Base-by-base conservation (phyloP, 2,329 filamentous ascomycete species). In the Monosporascus cannonballus region DNA sequence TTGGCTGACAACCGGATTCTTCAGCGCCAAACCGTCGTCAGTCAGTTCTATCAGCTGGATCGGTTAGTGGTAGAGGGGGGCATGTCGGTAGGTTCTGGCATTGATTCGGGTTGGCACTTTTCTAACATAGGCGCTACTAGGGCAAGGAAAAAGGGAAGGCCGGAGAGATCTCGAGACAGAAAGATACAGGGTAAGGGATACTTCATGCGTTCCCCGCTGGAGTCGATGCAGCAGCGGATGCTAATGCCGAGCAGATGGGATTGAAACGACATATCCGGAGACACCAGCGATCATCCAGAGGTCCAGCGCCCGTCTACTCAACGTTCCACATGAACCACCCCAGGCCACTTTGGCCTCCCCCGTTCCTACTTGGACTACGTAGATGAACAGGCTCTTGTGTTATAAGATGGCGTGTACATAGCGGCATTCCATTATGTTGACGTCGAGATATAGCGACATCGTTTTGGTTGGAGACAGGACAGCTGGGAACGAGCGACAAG, bases 21-120 rank as follows among this genome's bases (percentile, higher is more conserved):
- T 34, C 75, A 97, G 94, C 86, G 94, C 69, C 94, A 97, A 87
- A 95, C 93, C 11, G 81, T 94, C 49, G 84, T 99, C 66, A 95
- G 91, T 68, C 89, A 96, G 69, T 97, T 97, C 74, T 97, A 90
- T 75, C 89, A 96, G 73, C 72, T 95, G 57, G 92, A 97, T 67
- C 81, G 85, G 66, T 80, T 99, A 71, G 94, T 99, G 15, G 89
- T 99, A 0, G 94, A 99, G 72, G 89, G 89, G 18, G 87, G 89
- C 54, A 86, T 90, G 70, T 84, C 87, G 64, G 87, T 90, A 79
- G 59, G 81, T 74, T 50, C n/a, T 42, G 59, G 34, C 22, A 18
- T 18, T n/a, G 8, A 4, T 22, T 6, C 42, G 54, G 48, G 27
- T 48, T 45, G 8, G 11, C 11, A 6, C 5, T 9, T 51, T 47